These are phyloP conservation scores for Wickerhamiella lipophila DNA, from an alignment of 805 yeast genomes.

Conservation along the genomic window DNA sequence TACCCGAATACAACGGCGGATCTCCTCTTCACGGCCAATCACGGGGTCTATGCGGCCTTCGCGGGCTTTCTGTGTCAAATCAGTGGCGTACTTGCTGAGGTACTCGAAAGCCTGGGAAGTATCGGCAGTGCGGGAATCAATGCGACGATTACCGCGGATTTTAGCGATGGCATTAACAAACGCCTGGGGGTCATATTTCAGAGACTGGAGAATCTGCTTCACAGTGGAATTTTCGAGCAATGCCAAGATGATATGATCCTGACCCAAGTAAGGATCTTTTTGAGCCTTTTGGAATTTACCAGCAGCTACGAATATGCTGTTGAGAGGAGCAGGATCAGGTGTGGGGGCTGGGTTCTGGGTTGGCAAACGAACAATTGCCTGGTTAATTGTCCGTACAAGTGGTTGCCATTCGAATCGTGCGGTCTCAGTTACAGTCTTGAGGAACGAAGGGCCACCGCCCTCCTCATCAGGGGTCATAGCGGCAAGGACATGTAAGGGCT, in stretches of 20 bases:
- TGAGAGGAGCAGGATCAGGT: slow-evolving; percentile 58
- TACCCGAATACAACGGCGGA: slow-evolving; percentile 86
- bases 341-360: slow-evolving; percentile 82
- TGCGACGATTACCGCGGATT: slow-evolving; percentile 80
- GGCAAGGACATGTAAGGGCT: slow-evolving; percentile 83
- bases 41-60: slow-evolving; percentile 96
- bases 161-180: slow-evolving; percentile 65
- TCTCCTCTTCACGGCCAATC: slow-evolving; percentile 97
- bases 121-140: slow-evolving; percentile 89
- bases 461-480: slow-evolving; percentile 69
- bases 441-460: slow-evolving; percentile 43
- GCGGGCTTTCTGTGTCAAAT: slow-evolving; percentile 84
- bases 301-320: slow-evolving; percentile 62
- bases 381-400: slow-evolving; percentile 70
- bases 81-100: slow-evolving; percentile 78
- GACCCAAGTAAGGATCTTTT: slow-evolving; percentile 84
- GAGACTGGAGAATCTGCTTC: slow-evolving; percentile 56
- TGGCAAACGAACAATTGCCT: slow-evolving; percentile 70
- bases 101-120: slow-evolving; percentile 76
- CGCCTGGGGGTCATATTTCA: slow-evolving; percentile 50
- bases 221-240: slow-evolving; percentile 66
- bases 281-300: slow-evolving; percentile 70
- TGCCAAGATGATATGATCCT: slow-evolving; percentile 83
- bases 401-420: slow-evolving; percentile 79
- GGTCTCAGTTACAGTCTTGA: slow-evolving; percentile 71